Evolutionary conservation across 2,329 filamentous ascomycete species (phyloP).

Genomic region (Botrytis byssoidea): DNA sequence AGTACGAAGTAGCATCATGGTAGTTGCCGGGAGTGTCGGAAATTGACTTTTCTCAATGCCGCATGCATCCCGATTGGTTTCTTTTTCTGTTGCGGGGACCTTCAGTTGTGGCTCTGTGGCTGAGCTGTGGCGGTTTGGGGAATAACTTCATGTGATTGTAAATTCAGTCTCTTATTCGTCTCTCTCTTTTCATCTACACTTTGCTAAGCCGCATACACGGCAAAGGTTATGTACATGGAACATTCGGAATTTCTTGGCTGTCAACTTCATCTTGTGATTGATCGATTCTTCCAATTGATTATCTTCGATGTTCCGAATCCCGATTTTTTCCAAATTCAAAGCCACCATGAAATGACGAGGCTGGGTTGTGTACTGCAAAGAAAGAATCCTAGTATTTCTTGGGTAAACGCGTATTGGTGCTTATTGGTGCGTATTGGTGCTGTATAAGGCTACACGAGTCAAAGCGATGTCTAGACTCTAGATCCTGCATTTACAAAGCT

Average conservation of each 20-base stretch:
- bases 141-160: neutral
- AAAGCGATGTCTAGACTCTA: neutral
- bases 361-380: neutral
- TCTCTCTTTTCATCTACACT: neutral
- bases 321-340: neutral
- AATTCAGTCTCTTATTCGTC: neutral
- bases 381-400: neutral
- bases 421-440: neutral
- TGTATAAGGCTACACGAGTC: neutral
- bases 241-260: neutral
- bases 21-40: neutral
- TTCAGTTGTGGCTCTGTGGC: neutral
- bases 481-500: neutral
- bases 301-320: neutral
- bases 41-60: neutral
- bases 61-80: constrained; percentile 1
- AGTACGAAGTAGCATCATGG: neutral
- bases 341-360: constrained; percentile 5
- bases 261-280: neutral
- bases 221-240: neutral
- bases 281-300: neutral
- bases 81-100: neutral
- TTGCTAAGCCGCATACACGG: constrained; percentile 11
- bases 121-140: neutral
- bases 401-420: neutral